Evolutionary conservation across 306 rosid species (phyloP).

Genomic region (Vigna unguiculata): DNA sequence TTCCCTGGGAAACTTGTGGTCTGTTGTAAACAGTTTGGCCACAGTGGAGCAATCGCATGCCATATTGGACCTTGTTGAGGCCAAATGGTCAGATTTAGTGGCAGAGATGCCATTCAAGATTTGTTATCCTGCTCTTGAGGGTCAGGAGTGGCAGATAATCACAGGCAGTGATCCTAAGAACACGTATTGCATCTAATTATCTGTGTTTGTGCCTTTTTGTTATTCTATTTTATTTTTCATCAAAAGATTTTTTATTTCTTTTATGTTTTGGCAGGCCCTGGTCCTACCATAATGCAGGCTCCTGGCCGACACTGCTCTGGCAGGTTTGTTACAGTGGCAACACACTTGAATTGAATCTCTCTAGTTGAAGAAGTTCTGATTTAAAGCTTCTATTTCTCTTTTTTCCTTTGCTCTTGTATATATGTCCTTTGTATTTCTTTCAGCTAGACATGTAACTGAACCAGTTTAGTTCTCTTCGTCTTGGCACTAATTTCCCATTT

Average conservation of each 20-base stretch:
- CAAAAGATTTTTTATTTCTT: slow-evolving; percentile 23
- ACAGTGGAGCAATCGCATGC: slow-evolving; percentile 75
- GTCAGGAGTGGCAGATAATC: slow-evolving; percentile 90
- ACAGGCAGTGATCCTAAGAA: slow-evolving; percentile 91
- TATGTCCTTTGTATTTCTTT: slow-evolving; percentile 18
- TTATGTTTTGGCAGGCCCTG: slow-evolving; percentile 71
- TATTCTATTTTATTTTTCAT: slow-evolving; percentile 32
- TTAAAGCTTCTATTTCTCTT: background rate
- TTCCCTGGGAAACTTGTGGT: slow-evolving; percentile 88
- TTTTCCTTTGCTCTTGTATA: slow-evolving; percentile 22
- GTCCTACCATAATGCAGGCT: slow-evolving; percentile 91
- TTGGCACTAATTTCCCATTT: slow-evolving; percentile 15
- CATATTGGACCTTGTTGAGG: slow-evolving; percentile 84
- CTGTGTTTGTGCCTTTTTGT: slow-evolving; percentile 5
- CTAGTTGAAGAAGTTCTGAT: slow-evolving; percentile 1
- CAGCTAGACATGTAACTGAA: background rate
- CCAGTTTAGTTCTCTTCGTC: slow-evolving; percentile 7
- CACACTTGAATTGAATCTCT: slow-evolving; percentile 13
- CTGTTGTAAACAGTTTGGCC: slow-evolving; percentile 68
- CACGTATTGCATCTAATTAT: slow-evolving; percentile 58
- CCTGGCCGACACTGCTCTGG: slow-evolving; percentile 95
- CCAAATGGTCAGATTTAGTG: slow-evolving; percentile 86
- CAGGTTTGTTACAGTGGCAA: slow-evolving; percentile 63
- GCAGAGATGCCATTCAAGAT: slow-evolving; percentile 91
- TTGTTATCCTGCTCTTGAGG: slow-evolving; percentile 90